Percentiles rank a stretch among this genome's conserved stretches.
These are phyloP conservation scores for Paramecium octaurelia DNA, from an alignment of 73 alveolate genomes.

Conservation along the genomic window DNA sequence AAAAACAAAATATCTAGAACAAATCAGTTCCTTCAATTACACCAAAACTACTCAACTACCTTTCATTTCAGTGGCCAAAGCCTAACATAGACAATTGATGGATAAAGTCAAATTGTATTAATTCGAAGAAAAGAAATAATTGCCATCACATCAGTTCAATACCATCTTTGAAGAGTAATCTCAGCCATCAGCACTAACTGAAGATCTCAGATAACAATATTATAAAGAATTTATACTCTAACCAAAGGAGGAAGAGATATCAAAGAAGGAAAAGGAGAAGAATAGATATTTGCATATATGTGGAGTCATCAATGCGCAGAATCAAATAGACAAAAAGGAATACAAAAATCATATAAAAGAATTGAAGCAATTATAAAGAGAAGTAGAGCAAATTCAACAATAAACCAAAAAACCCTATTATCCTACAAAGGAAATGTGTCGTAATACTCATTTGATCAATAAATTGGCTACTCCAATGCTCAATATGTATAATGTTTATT, in stretches of 20 bases:
- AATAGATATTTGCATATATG: not conserved
- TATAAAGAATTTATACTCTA: not conserved
- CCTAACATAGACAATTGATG: not conserved
- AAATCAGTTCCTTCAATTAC: not conserved
- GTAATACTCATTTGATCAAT: not conserved
- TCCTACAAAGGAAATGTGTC: not conserved
- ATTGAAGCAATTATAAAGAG: not conserved
- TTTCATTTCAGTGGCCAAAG: not conserved
- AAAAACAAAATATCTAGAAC: constrained; percentile 29
- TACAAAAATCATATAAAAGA: not conserved
- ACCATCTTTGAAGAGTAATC: not conserved
- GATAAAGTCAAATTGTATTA: constrained; percentile 11
- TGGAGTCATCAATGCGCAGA: not conserved
- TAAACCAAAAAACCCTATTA: not conserved
- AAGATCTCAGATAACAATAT: not conserved
- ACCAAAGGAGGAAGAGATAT: constrained; percentile 9
- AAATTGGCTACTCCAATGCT: not conserved
- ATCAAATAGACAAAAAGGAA: not conserved
- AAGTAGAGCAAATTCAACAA: not conserved
- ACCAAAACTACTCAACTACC: not conserved
- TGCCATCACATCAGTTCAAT: not conserved
- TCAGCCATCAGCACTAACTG: not conserved
- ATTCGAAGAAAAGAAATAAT: constrained; percentile 8
- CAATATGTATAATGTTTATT: constrained; percentile 33
- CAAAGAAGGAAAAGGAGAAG: not conserved